Percentiles rank a stretch among this genome's conserved stretches.
Conservation (phyloP, 805 yeast genomes). For the Alloascoidea hylecoeti region DNA sequence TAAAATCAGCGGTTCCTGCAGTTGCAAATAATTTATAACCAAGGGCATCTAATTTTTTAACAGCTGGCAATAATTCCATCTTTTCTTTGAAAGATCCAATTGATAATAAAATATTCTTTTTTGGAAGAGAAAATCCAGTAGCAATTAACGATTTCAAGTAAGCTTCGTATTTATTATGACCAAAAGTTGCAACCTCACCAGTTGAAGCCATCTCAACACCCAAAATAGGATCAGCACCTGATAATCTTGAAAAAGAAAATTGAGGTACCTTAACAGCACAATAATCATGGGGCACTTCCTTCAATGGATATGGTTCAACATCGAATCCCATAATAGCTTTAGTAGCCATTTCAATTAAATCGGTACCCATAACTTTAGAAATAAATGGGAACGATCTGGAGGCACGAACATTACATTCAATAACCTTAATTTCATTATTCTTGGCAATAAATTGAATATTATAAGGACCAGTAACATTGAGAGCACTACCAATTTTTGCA, state of each 20-base stretch:
- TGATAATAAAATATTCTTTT: slow-evolving; percentile 85
- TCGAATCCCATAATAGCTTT: slow-evolving; percentile 88
- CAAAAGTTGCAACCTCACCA: slow-evolving; percentile 97
- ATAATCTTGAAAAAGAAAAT: slow-evolving; percentile 89
- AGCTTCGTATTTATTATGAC: slow-evolving; percentile 93
- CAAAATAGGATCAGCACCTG: slow-evolving; percentile 95
- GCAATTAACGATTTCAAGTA: slow-evolving; percentile 89
- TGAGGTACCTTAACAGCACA: slow-evolving; percentile 96
- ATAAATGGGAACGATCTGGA: slow-evolving; percentile 99
- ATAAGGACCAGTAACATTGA: slow-evolving; percentile 94
- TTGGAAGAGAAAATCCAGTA: slow-evolving; percentile 90
- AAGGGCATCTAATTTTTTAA: slow-evolving; percentile 62
- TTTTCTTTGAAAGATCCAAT: slow-evolving; percentile 97
- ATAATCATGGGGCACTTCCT: slow-evolving; percentile 81
- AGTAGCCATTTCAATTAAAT: slow-evolving; percentile 94
- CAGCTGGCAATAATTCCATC: slow-evolving; percentile 81
- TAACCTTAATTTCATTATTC: slow-evolving; percentile 91
- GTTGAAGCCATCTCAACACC: slow-evolving; percentile 99
- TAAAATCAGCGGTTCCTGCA: slow-evolving; percentile 97
- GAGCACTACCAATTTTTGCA: slow-evolving; percentile 89
- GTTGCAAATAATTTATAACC: slow-evolving; percentile 93
- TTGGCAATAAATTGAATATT: slow-evolving; percentile 95
- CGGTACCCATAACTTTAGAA: slow-evolving; percentile 93
- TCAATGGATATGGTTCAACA: slow-evolving; percentile 79
- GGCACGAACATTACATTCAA: slow-evolving; percentile 97